phyloP scores from a whole-genome alignment of 1,139 yeast species.

The Eremothecium sinecaudum region DNA sequence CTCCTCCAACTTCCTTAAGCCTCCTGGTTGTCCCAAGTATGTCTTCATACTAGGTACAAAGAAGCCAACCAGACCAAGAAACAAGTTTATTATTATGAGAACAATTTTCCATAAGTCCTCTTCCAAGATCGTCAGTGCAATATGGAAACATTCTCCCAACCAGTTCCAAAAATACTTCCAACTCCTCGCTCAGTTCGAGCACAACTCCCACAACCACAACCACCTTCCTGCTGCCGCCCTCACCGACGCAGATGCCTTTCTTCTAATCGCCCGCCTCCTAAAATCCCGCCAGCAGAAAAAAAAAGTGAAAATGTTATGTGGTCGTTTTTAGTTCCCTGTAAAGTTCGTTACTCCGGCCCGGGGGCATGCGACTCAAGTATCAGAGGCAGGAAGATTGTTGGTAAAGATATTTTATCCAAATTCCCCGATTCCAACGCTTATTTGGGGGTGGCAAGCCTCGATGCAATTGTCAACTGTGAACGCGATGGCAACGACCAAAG shows the following conservation, averaged over 20 bases:
- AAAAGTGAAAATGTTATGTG: slow-evolving; percentile 6
- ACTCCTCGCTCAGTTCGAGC: slow-evolving; percentile 7
- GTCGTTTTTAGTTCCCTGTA: slow-evolving; percentile 19
- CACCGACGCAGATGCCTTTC: slow-evolving; percentile 4
- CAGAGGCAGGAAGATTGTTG: slow-evolving; percentile 24
- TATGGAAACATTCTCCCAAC: slow-evolving; percentile 6
- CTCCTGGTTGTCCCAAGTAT: slow-evolving; percentile 5
- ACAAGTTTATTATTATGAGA: slow-evolving; percentile 8
- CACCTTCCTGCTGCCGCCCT: slow-evolving; percentile 5
- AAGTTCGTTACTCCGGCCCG: slow-evolving; percentile 16
- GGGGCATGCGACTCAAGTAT: slow-evolving; percentile 16
- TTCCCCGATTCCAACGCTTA: slow-evolving; percentile 9
- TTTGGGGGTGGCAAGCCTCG: slow-evolving; percentile 8
- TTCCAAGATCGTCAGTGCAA: slow-evolving; percentile 6
- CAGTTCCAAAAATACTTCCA: slow-evolving; percentile 6
- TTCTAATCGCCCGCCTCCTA: slow-evolving; percentile 2
- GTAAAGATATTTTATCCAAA: slow-evolving; percentile 11
- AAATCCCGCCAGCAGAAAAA: slow-evolving; percentile 3
- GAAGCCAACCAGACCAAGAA: slow-evolving; percentile 6
- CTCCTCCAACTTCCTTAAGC: slow-evolving; percentile 5
- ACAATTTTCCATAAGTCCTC: slow-evolving; percentile 6
- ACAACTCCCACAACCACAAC: slow-evolving; percentile 3
- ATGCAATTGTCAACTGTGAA: slow-evolving; percentile 15
- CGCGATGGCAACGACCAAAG: slow-evolving; percentile 24
- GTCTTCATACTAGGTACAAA: slow-evolving; percentile 4